phyloP scores from a whole-genome alignment of 2,329 filamentous ascomycete species.

The Thelonectria olida region DNA sequence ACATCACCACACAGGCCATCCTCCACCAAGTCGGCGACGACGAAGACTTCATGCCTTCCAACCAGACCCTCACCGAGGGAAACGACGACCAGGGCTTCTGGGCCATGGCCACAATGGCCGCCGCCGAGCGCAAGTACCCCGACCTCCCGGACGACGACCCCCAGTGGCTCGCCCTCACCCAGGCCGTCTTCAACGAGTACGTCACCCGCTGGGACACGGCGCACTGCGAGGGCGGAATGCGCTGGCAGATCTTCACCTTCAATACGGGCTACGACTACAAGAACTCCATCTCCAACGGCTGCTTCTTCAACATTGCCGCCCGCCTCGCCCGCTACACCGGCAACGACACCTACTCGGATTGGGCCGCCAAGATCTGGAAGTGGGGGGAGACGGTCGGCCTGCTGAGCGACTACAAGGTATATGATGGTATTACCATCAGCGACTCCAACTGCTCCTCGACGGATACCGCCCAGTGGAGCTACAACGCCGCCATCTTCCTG shows the following conservation, averaged over 20 bases:
- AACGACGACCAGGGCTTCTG: constrained; percentile 87
- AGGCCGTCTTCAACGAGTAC: constrained; percentile 84
- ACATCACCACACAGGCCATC: constrained; percentile 65
- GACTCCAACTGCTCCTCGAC: constrained; percentile 57
- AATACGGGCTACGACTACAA: constrained; percentile 78
- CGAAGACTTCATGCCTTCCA: constrained; percentile 72
- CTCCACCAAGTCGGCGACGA: constrained; percentile 69
- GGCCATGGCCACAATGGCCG: constrained; percentile 83
- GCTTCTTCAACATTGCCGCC: constrained; percentile 75
- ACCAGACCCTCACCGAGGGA: constrained; percentile 68
- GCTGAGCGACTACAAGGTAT: constrained; percentile 66
- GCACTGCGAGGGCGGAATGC: constrained; percentile 76
- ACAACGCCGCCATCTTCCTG: constrained; percentile 74
- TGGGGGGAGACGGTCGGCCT: constrained; percentile 68
- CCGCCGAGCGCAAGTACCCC: constrained; percentile 79
- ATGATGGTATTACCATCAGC: constrained; percentile 55
- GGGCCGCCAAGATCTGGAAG: constrained; percentile 76
- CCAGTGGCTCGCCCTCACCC: constrained; percentile 79
- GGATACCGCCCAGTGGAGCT: constrained; percentile 72
- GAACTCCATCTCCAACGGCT: constrained; percentile 74
- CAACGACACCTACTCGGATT: constrained; percentile 80
- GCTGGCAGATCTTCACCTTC: constrained; percentile 87
- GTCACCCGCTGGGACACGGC: constrained; percentile 73
- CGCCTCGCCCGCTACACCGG: constrained; percentile 81
- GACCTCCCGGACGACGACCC: constrained; percentile 70